These are phyloP conservation scores for Alternaria hordeiaustralica DNA, from an alignment of 2,329 filamentous ascomycete genomes.

Conservation along the genomic window DNA sequence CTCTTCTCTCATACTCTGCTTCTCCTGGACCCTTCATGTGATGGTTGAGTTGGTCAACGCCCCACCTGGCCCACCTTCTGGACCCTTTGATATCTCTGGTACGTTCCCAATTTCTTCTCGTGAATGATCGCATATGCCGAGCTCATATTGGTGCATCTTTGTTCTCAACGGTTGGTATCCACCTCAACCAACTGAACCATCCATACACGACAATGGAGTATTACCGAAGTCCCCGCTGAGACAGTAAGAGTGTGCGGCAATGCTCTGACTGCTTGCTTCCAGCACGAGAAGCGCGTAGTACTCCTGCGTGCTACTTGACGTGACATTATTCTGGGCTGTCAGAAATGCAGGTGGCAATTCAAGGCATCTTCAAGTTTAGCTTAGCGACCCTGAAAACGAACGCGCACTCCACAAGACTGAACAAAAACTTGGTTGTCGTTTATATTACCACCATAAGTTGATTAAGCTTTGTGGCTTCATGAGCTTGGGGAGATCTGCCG, in stretches of 20 bases:
- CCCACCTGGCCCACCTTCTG: neutral
- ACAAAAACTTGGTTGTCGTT: neutral
- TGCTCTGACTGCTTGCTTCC: no score
- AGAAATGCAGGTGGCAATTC: neutral
- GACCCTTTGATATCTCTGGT: neutral
- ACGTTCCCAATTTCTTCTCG: neutral
- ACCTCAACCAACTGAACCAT: neutral
- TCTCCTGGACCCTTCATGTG: no score
- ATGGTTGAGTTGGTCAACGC: no score
- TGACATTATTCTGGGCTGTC: neutral
- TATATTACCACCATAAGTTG: neutral
- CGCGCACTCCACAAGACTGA: neutral
- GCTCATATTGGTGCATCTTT: no score
- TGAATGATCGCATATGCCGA: no score
- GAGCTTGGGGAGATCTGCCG: neutral
- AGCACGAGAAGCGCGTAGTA: neutral
- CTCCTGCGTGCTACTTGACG: neutral
- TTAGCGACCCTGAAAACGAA: neutral
- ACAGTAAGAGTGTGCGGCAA: no score
- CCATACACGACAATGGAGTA: neutral
- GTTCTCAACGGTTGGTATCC: no score
- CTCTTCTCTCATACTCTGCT: no score
- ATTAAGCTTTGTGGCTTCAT: neutral
- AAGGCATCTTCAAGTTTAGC: neutral
- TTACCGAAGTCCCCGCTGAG: no score